These are phyloP conservation scores for Glaciozyma antarctica DNA, from an alignment of 768 basidiomycete species.

Conservation along the genomic window DNA sequence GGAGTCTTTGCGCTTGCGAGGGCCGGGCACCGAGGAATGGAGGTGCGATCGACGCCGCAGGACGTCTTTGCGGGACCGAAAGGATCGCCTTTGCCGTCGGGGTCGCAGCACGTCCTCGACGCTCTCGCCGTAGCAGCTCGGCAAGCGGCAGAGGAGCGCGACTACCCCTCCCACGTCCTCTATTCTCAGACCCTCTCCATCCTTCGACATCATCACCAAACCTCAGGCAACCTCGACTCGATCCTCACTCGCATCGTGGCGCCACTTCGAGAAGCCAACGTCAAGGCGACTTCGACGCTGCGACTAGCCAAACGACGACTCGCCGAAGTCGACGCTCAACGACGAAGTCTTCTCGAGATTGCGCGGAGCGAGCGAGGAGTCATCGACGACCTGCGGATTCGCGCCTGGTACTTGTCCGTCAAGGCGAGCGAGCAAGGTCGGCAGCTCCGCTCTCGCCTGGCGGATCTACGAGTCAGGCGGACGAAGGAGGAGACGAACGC, in stretches of 20 bases:
- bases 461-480: background rate
- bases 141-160: background rate
- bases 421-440: background rate
- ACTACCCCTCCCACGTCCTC: background rate
- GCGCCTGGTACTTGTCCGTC: background rate
- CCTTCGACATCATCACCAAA: background rate
- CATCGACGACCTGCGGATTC: constrained; percentile 2
- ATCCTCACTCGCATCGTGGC: background rate
- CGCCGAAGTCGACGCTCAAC: background rate
- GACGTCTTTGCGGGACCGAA: background rate
- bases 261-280: background rate
- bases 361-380: background rate
- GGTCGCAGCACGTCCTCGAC: background rate
- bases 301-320: background rate
- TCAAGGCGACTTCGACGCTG: background rate
- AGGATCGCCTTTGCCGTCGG: background rate
- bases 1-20: background rate
- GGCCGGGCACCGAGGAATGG: background rate
- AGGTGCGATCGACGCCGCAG: background rate
- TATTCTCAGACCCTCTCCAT: background rate
- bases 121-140: background rate
- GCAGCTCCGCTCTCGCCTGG: background rate
- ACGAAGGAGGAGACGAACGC: background rate
- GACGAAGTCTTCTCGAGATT: background rate
- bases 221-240: background rate